A percentile compares a stretch with the other conserved stretches of the same genome.
Conservation (phyloP, 768 basidiomycete genomes). For the Hericium coralloides region DNA sequence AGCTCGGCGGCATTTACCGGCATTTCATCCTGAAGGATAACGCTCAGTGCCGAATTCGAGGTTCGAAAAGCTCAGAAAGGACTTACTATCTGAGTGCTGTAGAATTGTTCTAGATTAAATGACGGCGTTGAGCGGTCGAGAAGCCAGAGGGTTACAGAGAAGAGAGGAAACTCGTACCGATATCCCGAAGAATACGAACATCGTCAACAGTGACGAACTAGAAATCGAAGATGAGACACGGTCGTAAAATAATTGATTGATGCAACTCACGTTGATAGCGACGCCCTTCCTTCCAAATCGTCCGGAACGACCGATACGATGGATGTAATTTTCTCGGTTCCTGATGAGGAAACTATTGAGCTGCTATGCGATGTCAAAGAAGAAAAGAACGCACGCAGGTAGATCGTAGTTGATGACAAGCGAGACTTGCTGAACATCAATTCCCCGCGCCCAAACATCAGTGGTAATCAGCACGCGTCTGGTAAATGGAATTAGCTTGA, state of each 20-base stretch:
- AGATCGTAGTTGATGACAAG: constrained; percentile 97
- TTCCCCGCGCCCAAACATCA: constrained; percentile 96
- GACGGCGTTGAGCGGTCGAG: background rate
- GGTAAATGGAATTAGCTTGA: background rate
- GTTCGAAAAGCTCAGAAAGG: constrained; percentile 1
- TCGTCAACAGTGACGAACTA: constrained; percentile 94
- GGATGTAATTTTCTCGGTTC: constrained; percentile 99
- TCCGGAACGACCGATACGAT: constrained; percentile 98
- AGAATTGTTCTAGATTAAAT: constrained; percentile 72
- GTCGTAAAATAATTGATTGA: background rate
- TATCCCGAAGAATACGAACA: constrained; percentile 93
- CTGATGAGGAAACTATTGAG: constrained; percentile 26
- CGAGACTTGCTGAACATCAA: constrained; percentile 97
- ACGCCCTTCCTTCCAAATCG: constrained; percentile 99
- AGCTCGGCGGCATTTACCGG: constrained; percentile 96
- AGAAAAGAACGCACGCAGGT: constrained; percentile 58
- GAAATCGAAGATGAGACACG: background rate
- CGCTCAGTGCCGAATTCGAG: constrained; percentile 12
- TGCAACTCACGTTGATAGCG: constrained; percentile 82
- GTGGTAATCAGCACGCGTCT: constrained; percentile 94
- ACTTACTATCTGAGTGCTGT: constrained; percentile 85
- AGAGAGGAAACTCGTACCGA: constrained; percentile 41
- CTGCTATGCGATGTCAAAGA: background rate
- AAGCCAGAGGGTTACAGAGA: background rate
- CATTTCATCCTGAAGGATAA: constrained; percentile 80